These are phyloP conservation scores for Syncephalastrum racemosum DNA, from an alignment of 371 early-diverging fungal species.

Conservation along the genomic window DNA sequence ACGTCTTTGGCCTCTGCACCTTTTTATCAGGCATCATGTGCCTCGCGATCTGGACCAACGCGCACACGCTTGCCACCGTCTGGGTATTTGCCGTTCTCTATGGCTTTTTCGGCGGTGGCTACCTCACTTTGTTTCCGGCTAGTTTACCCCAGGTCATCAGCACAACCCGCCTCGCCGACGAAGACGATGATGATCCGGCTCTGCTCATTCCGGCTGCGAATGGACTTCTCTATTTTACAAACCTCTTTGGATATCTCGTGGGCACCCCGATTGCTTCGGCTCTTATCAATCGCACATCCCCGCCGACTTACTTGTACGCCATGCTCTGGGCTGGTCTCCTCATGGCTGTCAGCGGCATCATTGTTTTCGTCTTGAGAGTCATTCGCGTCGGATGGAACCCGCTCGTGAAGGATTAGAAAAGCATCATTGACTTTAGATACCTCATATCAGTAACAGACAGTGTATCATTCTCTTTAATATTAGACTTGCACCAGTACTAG, in stretches of 20 bases:
- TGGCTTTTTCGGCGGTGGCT: conserved; percentile 58
- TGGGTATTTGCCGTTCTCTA: conserved; percentile 40
- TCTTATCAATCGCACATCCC: conserved; percentile 26
- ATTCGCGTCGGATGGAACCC: conserved; percentile 25
- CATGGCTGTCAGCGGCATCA: conserved; percentile 25
- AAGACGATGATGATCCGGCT: conserved; percentile 11
- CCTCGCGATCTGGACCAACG: conserved; percentile 40
- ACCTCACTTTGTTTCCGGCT: conserved; percentile 48
- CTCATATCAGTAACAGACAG: too few relatives aligned
- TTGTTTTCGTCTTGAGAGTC: conserved; percentile 27
- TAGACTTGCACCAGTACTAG: too few relatives aligned
- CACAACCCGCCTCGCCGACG: conserved; percentile 21
- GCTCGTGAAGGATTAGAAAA: background rate
- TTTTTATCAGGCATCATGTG: conserved; percentile 40
- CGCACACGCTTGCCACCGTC: conserved; percentile 29
- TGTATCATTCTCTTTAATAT: too few relatives aligned
- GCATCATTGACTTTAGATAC: too few relatives aligned
- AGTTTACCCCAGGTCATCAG: conserved; percentile 36
- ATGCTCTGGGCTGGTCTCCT: conserved; percentile 20
- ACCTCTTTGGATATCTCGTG: conserved; percentile 47
- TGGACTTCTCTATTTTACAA: conserved; percentile 48
- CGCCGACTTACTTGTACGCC: conserved; percentile 17
- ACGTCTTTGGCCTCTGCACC: conserved; percentile 46
- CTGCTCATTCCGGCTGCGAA: conserved; percentile 37
- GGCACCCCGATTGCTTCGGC: conserved; percentile 52